These are phyloP conservation scores for Apiospora pterosperma DNA, from an alignment of 2,329 filamentous ascomycete genomes.

Conservation along the genomic window DNA sequence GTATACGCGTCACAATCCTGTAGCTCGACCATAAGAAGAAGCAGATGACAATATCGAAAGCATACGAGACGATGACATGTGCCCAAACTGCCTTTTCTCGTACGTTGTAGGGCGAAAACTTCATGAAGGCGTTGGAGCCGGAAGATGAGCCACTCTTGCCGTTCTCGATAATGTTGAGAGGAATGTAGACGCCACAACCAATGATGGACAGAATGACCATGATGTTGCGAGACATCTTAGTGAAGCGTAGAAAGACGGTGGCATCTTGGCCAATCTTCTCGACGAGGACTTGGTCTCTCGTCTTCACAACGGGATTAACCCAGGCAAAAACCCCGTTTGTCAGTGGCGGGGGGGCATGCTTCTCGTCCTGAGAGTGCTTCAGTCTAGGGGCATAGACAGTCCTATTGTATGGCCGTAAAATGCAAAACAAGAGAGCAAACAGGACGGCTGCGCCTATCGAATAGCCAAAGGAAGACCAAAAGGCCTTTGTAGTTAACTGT, in stretches of 20 bases:
- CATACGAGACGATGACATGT: conserved; percentile 55
- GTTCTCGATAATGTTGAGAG: conserved; percentile 63
- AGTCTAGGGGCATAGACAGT: conserved; percentile 92
- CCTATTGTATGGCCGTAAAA: conserved; percentile 86
- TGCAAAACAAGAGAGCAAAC: conserved; percentile 77
- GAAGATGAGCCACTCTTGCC: conserved; percentile 32
- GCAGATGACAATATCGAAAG: conserved; percentile 70
- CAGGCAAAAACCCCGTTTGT: conserved; percentile 87
- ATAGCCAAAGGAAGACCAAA: conserved; percentile 74
- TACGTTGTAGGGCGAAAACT: conserved; percentile 47
- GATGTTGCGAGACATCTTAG: conserved; percentile 88
- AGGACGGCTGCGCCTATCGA: conserved; percentile 70
- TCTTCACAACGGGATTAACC: conserved; percentile 74
- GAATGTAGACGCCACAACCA: conserved; percentile 75
- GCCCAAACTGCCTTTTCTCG: conserved; percentile 54
- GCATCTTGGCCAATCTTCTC: conserved; percentile 89
- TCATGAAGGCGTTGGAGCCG: conserved; percentile 58
- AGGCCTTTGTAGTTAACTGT: conserved; percentile 48
- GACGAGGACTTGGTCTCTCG: conserved; percentile 73
- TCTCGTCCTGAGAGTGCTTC: conserved; percentile 79
- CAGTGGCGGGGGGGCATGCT: conserved; percentile 81
- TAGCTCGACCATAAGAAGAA: conserved; percentile 93
- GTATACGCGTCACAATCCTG: conserved; percentile 65
- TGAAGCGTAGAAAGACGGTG: conserved; percentile 83
- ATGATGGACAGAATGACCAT: conserved; percentile 71